phyloP scores from a whole-genome alignment of 139 green algal species.

The Chlorella sp. region DNA sequence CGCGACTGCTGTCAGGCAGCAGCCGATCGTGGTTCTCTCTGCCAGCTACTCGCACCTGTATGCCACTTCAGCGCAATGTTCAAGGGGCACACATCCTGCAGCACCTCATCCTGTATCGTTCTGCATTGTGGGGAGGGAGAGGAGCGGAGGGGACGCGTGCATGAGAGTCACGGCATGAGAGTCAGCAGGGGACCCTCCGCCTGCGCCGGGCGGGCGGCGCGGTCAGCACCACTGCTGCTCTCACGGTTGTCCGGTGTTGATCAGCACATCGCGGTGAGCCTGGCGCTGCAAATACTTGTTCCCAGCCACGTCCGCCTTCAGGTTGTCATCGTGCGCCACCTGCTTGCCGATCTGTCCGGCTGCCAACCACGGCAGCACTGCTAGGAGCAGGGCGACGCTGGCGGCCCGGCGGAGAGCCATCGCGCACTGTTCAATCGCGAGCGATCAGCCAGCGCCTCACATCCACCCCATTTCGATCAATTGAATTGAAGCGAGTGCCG shows the following conservation, averaged over 20 bases:
- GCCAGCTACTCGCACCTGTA: too few species aligned
- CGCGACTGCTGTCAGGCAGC: too few species aligned
- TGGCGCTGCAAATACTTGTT: slow-evolving; percentile 79
- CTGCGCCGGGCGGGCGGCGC: neutral
- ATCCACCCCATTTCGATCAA: too few species aligned
- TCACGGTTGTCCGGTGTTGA: neutral
- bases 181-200: neutral
- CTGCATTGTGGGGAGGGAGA: neutral
- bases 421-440: too few species aligned
- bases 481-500: too few species aligned
- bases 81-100: slow-evolving; percentile 15
- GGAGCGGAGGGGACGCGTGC: neutral
- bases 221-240: neutral
- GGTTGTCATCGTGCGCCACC: slow-evolving; percentile 46
- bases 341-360: slow-evolving; percentile 51
- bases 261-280: slow-evolving; percentile 48
- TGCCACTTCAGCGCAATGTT: slow-evolving; percentile 89
- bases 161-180: neutral
- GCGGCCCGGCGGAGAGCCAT: too few species aligned
- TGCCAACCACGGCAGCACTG: too few species aligned
- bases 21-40: too few species aligned
- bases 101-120: slow-evolving; percentile 6
- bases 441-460: too few species aligned
- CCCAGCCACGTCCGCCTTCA: slow-evolving; percentile 26
- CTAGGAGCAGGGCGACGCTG: too few species aligned